These are phyloP conservation scores for Aureobasidium leucospermi DNA, from an alignment of 2,329 filamentous ascomycete genomes.

Conservation along the genomic window DNA sequence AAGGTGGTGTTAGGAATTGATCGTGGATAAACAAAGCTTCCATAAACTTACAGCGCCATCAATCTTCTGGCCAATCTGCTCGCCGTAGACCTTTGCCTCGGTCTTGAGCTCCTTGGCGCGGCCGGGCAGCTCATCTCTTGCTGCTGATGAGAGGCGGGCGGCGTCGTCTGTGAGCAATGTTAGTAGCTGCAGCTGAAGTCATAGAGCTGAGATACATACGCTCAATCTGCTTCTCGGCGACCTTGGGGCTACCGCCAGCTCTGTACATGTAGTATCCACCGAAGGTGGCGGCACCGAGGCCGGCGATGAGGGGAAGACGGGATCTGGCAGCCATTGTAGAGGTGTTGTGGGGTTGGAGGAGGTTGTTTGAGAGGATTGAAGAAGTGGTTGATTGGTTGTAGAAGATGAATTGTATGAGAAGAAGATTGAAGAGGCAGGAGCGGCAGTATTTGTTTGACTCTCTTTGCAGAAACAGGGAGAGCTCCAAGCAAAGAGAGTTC, in stretches of 20 bases:
- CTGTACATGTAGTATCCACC: constrained; percentile 83
- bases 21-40: neutral
- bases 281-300: constrained; percentile 15
- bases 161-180: constrained; percentile 63
- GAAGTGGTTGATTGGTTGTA: neutral
- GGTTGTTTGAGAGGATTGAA: neutral
- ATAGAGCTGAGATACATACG: constrained; percentile 46
- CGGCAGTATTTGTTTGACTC: constrained; percentile 1
- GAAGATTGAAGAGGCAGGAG: neutral
- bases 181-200: neutral
- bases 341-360: neutral
- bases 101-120: constrained; percentile 56
- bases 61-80: constrained; percentile 53
- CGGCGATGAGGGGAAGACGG: constrained; percentile 14
- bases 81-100: constrained; percentile 29
- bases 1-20: neutral
- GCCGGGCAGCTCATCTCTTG: constrained; percentile 60
- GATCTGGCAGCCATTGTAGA: constrained; percentile 16
- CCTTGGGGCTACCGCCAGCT: constrained; percentile 72
- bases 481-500: neutral
- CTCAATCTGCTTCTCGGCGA: constrained; percentile 80
- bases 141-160: constrained; percentile 57
- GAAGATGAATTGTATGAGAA: neutral
- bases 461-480: constrained; percentile 4
- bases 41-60: constrained; percentile 54